These are phyloP conservation scores for Yamadazyma jaroonii DNA, from an alignment of 1,139 yeast genomes.

Conservation along the genomic window DNA sequence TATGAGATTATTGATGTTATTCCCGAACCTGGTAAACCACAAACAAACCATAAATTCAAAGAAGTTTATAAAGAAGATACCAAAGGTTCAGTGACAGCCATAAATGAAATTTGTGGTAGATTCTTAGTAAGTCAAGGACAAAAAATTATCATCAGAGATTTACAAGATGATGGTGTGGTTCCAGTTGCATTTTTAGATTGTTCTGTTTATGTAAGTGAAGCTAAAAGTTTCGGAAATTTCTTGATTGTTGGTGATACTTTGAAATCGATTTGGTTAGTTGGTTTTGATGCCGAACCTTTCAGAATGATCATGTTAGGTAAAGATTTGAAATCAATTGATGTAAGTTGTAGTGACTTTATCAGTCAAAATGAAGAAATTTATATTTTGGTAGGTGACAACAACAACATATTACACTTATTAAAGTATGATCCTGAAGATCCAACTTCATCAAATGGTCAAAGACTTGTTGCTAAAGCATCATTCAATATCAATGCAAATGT, in stretches of 20 bases:
- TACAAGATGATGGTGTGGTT: conserved; percentile 79
- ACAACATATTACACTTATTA: conserved; percentile 66
- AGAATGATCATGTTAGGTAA: conserved; percentile 78
- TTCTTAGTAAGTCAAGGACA: conserved; percentile 87
- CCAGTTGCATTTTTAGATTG: conserved; percentile 95
- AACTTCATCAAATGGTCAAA: conserved; percentile 74
- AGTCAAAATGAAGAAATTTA: conserved; percentile 67
- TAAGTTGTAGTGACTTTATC: conserved; percentile 68
- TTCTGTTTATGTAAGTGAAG: conserved; percentile 73
- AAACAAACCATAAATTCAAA: conserved; percentile 75
- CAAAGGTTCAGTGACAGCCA: conserved; percentile 80
- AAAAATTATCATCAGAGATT: conserved; percentile 75
- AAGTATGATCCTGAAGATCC: conserved; percentile 95
- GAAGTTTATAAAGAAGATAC: conserved; percentile 73
- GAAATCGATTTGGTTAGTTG: conserved; percentile 79
- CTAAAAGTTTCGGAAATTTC: conserved; percentile 81
- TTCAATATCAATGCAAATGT: conserved; percentile 67
- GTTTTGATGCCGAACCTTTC: conserved; percentile 94
- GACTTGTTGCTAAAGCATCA: conserved; percentile 65
- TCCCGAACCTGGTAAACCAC: conserved; percentile 89
- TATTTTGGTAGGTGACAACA: conserved; percentile 68
- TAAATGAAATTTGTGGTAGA: conserved; percentile 82
- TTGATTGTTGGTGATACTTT: conserved; percentile 76
- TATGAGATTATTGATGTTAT: conserved; percentile 79
- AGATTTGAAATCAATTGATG: conserved; percentile 63